These are phyloP conservation scores for Porogramme epimiltina DNA, from an alignment of 1,284 basidiomycete genomes.

Conservation along the genomic window DNA sequence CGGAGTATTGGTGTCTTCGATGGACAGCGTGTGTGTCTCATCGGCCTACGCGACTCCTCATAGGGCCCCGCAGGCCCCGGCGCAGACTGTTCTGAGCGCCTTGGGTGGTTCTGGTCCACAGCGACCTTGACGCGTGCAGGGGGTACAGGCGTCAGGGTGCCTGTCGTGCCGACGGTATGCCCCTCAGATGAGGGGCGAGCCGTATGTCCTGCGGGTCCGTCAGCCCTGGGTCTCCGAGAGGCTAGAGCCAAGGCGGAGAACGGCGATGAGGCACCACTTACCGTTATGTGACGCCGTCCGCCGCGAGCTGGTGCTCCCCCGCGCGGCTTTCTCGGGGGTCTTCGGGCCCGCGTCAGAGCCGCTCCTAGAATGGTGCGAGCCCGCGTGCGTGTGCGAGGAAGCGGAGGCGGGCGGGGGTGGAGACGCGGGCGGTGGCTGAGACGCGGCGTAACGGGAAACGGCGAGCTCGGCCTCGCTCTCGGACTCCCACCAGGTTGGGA, in stretches of 20 bases:
- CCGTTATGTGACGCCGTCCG: constrained; percentile 13
- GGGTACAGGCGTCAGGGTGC: constrained; percentile 28
- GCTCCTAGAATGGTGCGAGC: background rate
- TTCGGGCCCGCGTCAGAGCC: background rate
- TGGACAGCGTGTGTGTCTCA: constrained; percentile 41
- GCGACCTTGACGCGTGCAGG: constrained; percentile 17
- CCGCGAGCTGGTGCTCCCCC: constrained; percentile 3
- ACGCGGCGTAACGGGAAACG: constrained; percentile 19
- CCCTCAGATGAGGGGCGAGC: constrained; percentile 9
- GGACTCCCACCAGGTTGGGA: constrained; percentile 30
- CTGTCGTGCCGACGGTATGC: constrained; percentile 26
- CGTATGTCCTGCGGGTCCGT: too few species aligned
- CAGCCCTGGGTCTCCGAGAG: too few species aligned
- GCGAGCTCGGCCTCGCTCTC: constrained; percentile 25
- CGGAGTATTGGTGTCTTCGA: constrained; percentile 49
- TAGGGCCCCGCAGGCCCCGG: too few species aligned
- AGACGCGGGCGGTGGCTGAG: constrained; percentile 1
- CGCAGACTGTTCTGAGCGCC: constrained; percentile 6
- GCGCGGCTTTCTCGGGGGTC: background rate
- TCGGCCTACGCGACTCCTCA: constrained; percentile 19
- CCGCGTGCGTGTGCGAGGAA: background rate
- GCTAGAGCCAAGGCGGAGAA: too few species aligned
- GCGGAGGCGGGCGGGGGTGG: background rate
- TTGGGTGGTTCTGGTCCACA: background rate
- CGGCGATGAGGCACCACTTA: background rate